Evolutionary conservation across 768 basidiomycete species (phyloP).

Genomic region (Lyophyllum semitale): DNA sequence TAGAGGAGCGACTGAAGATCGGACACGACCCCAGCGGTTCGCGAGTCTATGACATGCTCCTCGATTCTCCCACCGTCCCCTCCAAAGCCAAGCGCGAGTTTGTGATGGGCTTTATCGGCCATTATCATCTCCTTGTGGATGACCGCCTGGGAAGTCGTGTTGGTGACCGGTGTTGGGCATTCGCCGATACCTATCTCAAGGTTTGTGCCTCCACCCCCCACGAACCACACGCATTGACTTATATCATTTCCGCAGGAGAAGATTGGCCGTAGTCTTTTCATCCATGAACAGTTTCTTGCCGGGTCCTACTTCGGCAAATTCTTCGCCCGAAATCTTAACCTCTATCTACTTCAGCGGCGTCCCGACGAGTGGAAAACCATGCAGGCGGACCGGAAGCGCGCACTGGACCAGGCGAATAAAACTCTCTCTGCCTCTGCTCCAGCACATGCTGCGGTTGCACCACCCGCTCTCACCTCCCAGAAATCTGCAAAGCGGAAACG

Average conservation of each 20-base stretch:
- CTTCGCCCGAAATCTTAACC: constrained; percentile 76
- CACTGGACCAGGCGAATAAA: constrained; percentile 16
- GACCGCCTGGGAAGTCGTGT: constrained; percentile 91
- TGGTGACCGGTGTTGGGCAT: constrained; percentile 88
- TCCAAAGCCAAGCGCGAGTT: constrained; percentile 69
- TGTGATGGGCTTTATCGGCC: constrained; percentile 73
- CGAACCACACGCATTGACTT: constrained; percentile 1
- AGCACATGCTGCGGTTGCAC: neutral
- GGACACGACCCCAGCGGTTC: constrained; percentile 63
- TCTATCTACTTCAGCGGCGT: constrained; percentile 75
- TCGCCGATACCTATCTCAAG: constrained; percentile 91
- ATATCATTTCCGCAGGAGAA: constrained; percentile 64
- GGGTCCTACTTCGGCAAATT: constrained; percentile 86
- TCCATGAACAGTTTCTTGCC: constrained; percentile 70
- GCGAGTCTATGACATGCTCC: constrained; percentile 76
- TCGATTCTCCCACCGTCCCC: constrained; percentile 69
- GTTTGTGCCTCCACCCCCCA: constrained; percentile 39
- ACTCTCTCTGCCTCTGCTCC: neutral
- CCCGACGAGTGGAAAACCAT: constrained; percentile 84
- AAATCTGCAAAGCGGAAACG: constrained; percentile 41
- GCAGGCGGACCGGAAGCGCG: constrained; percentile 51
- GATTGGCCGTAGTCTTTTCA: constrained; percentile 79
- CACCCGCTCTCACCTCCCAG: neutral
- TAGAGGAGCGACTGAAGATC: constrained; percentile 57
- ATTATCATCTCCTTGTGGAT: constrained; percentile 80